Percentiles rank a stretch among this genome's conserved stretches.
Evolutionary conservation across 2,329 filamentous ascomycete species (phyloP).

Genomic region (Basipetospora chlamydospora): DNA sequence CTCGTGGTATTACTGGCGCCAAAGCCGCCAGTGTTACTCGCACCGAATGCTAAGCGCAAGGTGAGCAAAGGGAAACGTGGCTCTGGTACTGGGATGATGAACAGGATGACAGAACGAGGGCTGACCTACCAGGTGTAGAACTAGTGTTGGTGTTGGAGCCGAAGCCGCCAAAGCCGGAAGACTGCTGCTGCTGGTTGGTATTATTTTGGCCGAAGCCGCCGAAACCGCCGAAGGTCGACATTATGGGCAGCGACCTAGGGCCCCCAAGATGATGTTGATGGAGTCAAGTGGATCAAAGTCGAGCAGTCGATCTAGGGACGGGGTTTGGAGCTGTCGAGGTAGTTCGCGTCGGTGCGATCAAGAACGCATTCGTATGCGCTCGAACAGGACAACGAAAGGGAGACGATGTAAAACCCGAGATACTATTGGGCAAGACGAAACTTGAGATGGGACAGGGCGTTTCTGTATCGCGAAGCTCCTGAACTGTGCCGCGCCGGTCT

Average conservation of each 20-base stretch:
- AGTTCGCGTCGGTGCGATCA: background rate
- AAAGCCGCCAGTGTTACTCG: slow-evolving; percentile 24
- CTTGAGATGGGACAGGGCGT: background rate
- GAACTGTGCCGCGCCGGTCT: no score
- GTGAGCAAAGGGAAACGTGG: slow-evolving; percentile 16
- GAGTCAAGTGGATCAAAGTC: background rate
- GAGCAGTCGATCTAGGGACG: background rate
- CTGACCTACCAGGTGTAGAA: slow-evolving; percentile 33
- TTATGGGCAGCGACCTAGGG: slow-evolving; percentile 14
- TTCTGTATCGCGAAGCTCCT: no score
- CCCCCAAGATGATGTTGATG: background rate
- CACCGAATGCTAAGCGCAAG: slow-evolving; percentile 23
- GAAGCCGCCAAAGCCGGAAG: slow-evolving; percentile 42
- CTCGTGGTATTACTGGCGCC: slow-evolving; percentile 21
- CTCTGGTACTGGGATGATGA: slow-evolving; percentile 17
- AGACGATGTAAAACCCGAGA: no score
- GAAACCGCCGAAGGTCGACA: slow-evolving; percentile 41
- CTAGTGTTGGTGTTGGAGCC: slow-evolving; percentile 25
- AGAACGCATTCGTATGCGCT: background rate
- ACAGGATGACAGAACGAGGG: slow-evolving; percentile 10
- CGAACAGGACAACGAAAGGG: no score
- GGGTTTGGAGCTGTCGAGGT: background rate
- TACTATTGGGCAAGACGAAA: background rate
- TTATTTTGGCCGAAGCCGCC: slow-evolving; percentile 34
- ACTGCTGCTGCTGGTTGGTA: slow-evolving; percentile 23